Evolutionary conservation across 768 basidiomycete species (phyloP).

Genomic region (Leccinum imitatum): DNA sequence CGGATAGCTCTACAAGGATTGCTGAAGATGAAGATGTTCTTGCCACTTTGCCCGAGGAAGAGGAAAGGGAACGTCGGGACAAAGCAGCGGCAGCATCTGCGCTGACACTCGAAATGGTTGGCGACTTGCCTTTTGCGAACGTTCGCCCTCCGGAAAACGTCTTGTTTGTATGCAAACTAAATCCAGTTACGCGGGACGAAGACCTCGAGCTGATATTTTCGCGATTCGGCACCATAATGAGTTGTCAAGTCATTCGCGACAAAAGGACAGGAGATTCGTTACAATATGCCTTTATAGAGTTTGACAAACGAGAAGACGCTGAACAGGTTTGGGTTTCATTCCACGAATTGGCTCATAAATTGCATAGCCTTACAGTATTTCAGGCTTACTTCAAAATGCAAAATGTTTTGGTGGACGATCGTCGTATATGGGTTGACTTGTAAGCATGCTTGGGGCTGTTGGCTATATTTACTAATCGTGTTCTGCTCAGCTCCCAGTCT

Average conservation of each 20-base stretch:
- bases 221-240: slow-evolving; percentile 92
- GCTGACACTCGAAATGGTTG: slow-evolving; percentile 98
- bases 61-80: slow-evolving; percentile 78
- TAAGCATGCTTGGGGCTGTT: slow-evolving; percentile 39
- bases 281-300: slow-evolving; percentile 99
- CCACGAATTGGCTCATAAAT: not conserved
- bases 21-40: slow-evolving; percentile 94
- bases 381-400: slow-evolving; percentile 99
- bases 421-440: slow-evolving; percentile 99
- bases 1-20: slow-evolving; percentile 85
- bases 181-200: slow-evolving; percentile 92
- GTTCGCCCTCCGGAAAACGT: slow-evolving; percentile 98
- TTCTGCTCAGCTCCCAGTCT: slow-evolving; percentile 73
- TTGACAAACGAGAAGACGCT: slow-evolving; percentile 89
- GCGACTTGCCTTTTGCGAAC: slow-evolving; percentile 96
- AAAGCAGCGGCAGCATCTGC: slow-evolving; percentile 92
- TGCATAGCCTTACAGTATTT: slow-evolving; percentile 7
- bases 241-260: slow-evolving; percentile 96
- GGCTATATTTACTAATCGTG: slow-evolving; percentile 19
- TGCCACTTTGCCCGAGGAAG: slow-evolving; percentile 79
- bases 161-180: slow-evolving; percentile 97
- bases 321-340: slow-evolving; percentile 67
- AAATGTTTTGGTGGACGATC: slow-evolving; percentile 95
- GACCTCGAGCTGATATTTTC: slow-evolving; percentile 98
- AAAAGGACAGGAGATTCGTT: slow-evolving; percentile 94